Evolutionary conservation across 1,284 basidiomycete species (phyloP), one percentile per base, ranked within the genome.

Genomic region (Somion occarium): DNA sequence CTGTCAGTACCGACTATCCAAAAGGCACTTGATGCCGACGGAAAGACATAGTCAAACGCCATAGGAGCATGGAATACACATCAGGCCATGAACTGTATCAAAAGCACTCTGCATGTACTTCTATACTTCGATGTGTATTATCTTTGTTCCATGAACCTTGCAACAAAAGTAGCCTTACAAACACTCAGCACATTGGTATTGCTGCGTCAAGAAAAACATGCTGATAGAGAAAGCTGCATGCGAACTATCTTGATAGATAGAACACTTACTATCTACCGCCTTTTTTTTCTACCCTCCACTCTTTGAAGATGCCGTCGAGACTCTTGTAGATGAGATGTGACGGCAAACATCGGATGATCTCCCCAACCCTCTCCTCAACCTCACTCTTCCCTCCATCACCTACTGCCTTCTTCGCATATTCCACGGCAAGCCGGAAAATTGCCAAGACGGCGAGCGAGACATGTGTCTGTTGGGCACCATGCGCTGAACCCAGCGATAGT

Each of bases 251-350:
- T n/a, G n/a, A n/a, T n/a, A n/a, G n/a, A n/a, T n/a, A n/a, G n/a
- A n/a, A n/a, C n/a, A n/a, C n/a, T 19, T 22, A 41, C 43, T 38
- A 49, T 27, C 56, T 43, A n/a, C 80, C 71, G 42, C 83, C 82
- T 68, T 88, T 89, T 72, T 87, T 89, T 60, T 88, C 85, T 47
- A 80, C 80, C 59, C 81, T 74, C 91, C 91, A 93, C 67, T 95
- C 92, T 65, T 90, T 91, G 72, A 93, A 96, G 62, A 96, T 89
- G 42, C 90, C 90, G 70, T 97, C 93, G 66, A 96, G 69, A 60
- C 88, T 91, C 71, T 91, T 91, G 70, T 90, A 87, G 58, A 94
- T 78, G 62, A 95, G 73, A 64, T 91, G 87, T 23, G 81, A 82
- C 19, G 94, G 94, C 56, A 98, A 67, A 62, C 82, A 87, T 61